A percentile compares a stretch with the other conserved stretches of the same genome.
Conservation (phyloP, 2,329 filamentous ascomycete genomes). For the Knoxdaviesia capensis region DNA sequence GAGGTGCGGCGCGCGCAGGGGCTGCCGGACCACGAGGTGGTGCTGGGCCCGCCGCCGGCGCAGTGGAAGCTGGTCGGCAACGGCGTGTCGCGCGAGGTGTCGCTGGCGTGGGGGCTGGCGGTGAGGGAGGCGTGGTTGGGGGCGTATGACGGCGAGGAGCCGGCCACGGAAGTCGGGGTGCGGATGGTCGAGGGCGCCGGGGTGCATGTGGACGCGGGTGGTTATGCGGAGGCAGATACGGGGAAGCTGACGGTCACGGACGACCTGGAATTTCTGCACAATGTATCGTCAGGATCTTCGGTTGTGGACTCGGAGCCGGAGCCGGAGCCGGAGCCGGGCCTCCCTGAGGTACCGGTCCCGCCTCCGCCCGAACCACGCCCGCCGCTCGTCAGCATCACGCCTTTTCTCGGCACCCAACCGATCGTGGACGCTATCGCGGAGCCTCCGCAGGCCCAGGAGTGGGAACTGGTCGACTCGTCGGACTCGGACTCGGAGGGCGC, state of each 20-base stretch:
- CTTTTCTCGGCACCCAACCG: too few relatives aligned
- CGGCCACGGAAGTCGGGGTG: too few relatives aligned
- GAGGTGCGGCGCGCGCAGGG: slow-evolving; percentile 53
- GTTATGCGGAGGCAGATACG: too few relatives aligned
- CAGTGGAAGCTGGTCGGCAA: slow-evolving; percentile 57
- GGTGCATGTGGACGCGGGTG: too few relatives aligned
- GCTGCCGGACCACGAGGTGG: slow-evolving; percentile 46
- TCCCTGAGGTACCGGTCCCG: background rate
- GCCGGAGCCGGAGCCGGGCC: background rate
- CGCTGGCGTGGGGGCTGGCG: slow-evolving; percentile 43
- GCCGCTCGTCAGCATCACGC: too few relatives aligned
- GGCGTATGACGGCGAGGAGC: slow-evolving; percentile 8
- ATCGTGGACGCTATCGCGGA: too few relatives aligned
- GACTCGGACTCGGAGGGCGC: too few relatives aligned
- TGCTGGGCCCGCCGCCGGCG: slow-evolving; percentile 33
- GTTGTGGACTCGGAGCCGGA: background rate
- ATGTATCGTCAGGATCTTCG: too few relatives aligned
- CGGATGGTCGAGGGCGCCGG: too few relatives aligned
- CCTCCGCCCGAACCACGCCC: background rate
- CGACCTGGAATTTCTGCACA: background rate
- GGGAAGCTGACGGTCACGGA: too few relatives aligned
- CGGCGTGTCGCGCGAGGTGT: slow-evolving; percentile 49
- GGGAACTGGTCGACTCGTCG: too few relatives aligned
- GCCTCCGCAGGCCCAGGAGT: too few relatives aligned
- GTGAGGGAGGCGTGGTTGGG: slow-evolving; percentile 37